These are phyloP conservation scores for Kwoniella europaea DNA, from an alignment of 768 basidiomycete species.

Conservation along the genomic window DNA sequence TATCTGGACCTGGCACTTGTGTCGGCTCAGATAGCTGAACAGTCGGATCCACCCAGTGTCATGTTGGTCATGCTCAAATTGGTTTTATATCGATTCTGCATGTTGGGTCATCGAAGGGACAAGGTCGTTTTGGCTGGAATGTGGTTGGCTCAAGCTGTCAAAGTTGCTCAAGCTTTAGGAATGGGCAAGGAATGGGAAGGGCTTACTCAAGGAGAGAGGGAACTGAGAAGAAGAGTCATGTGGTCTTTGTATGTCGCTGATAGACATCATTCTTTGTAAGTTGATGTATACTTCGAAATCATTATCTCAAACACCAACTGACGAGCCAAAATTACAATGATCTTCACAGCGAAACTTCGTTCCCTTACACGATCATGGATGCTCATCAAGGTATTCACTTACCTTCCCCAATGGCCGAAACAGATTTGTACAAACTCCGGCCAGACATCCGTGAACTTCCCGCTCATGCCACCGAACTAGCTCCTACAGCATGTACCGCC, in stretches of 20 bases:
- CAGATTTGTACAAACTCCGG: constrained; percentile 40
- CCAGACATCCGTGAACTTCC: constrained; percentile 34
- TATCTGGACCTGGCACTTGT: constrained; percentile 50
- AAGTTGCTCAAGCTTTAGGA: constrained; percentile 44
- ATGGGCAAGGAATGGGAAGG: constrained; percentile 51
- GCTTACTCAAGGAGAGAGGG: constrained; percentile 46
- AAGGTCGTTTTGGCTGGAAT: constrained; percentile 34
- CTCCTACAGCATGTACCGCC: constrained; percentile 41
- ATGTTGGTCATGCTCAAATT: constrained; percentile 53
- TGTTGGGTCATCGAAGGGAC: constrained; percentile 32
- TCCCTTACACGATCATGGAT: constrained; percentile 51
- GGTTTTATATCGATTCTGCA: constrained; percentile 36
- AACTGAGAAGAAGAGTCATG: constrained; percentile 47
- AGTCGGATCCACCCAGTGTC: constrained; percentile 40
- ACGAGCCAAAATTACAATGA: background rate
- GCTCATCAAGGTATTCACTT: constrained; percentile 45
- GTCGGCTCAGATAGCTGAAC: constrained; percentile 41
- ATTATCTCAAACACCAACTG: background rate
- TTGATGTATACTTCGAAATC: background rate
- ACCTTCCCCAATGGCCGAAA: constrained; percentile 44
- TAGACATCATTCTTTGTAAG: constrained; percentile 46
- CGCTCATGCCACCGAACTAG: constrained; percentile 36
- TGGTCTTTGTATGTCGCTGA: constrained; percentile 51
- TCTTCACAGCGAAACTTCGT: constrained; percentile 31
- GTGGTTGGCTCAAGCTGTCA: constrained; percentile 46